These are phyloP conservation scores for Furcasterigmium sp. DNA, from an alignment of 2,329 filamentous ascomycete species.

Conservation along the genomic window DNA sequence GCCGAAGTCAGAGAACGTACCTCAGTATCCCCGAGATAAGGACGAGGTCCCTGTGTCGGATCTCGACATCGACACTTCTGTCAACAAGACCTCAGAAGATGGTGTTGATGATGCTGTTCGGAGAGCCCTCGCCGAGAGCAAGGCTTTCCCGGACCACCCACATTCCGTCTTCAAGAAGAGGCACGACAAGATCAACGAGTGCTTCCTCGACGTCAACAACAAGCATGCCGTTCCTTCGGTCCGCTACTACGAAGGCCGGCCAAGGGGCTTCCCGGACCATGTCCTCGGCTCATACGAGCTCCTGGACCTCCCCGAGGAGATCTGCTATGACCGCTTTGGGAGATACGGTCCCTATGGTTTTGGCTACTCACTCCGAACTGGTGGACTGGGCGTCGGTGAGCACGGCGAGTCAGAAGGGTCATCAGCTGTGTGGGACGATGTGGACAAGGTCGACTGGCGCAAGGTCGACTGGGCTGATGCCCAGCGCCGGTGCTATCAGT, in stretches of 20 bases:
- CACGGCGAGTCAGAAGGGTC: conserved; percentile 77
- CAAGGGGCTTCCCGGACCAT: conserved; percentile 77
- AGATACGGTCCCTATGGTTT: conserved; percentile 84
- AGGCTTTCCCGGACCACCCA: conserved; percentile 43
- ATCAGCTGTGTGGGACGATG: conserved; percentile 71
- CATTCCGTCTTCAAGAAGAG: conserved; percentile 26
- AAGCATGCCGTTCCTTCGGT: conserved; percentile 64
- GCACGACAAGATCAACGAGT: conserved; percentile 60
- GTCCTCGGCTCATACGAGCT: conserved; percentile 83
- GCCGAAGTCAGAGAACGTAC: conserved; percentile 57
- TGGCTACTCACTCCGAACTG: conserved; percentile 73
- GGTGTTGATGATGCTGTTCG: conserved; percentile 20
- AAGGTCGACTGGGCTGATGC: conserved; percentile 73
- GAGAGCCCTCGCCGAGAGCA: conserved; percentile 38
- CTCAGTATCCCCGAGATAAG: conserved; percentile 71
- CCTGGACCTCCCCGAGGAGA: conserved; percentile 71
- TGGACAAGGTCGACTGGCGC: conserved; percentile 70
- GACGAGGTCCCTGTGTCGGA: conserved; percentile 49
- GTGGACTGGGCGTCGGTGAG: conserved; percentile 80
- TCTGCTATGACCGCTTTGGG: conserved; percentile 92
- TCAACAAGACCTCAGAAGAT: conserved; percentile 14
- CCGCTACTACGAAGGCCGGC: conserved; percentile 71
- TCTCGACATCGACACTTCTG: conserved; percentile 27
- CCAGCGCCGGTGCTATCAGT: conserved; percentile 66
- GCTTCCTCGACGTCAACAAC: conserved; percentile 68